Evolutionary conservation across 2,329 filamentous ascomycete species (phyloP).

Genomic region (Apiospora aurea): DNA sequence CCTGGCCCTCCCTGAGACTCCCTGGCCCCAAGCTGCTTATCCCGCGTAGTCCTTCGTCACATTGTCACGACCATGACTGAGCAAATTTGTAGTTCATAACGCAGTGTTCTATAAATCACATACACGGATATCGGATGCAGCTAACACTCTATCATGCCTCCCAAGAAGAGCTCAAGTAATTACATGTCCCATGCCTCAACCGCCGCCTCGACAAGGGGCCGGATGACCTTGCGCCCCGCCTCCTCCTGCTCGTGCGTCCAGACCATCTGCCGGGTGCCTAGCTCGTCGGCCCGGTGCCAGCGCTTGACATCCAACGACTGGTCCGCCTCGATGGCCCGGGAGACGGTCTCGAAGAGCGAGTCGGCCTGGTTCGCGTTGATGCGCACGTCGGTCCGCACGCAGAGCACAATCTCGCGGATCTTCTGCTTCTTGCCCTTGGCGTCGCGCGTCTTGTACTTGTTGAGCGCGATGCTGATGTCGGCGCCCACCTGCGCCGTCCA

Average conservation of each 20-base stretch:
- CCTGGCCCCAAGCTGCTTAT: too few relatives aligned
- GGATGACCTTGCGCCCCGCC: constrained; percentile 51
- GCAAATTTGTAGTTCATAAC: too few relatives aligned
- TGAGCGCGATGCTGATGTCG: constrained; percentile 52
- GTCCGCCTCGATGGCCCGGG: constrained; percentile 49
- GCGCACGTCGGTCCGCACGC: constrained; percentile 52
- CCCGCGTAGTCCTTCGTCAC: too few relatives aligned
- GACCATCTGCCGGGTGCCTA: constrained; percentile 53
- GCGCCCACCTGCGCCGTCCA: constrained; percentile 54
- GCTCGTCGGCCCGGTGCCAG: constrained; percentile 51
- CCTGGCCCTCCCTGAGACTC: too few relatives aligned
- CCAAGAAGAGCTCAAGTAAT: not conserved
- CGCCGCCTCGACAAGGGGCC: constrained; percentile 53
- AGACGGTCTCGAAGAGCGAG: constrained; percentile 48
- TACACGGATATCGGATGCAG: too few relatives aligned
- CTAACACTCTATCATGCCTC: too few relatives aligned
- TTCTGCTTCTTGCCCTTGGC: constrained; percentile 49
- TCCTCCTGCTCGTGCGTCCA: constrained; percentile 47
- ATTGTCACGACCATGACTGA: too few relatives aligned
- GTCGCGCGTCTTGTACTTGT: constrained; percentile 52
- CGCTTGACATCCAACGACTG: constrained; percentile 47
- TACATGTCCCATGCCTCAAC: constrained; percentile 47
- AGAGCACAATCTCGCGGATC: constrained; percentile 53
- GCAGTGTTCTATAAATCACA: too few relatives aligned
- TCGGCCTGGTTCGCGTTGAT: constrained; percentile 52